Evolutionary conservation across 2,329 filamentous ascomycete genomes (phyloP), one percentile per base, ranked within the genome.

Genomic region (Exophiala sp.): DNA sequence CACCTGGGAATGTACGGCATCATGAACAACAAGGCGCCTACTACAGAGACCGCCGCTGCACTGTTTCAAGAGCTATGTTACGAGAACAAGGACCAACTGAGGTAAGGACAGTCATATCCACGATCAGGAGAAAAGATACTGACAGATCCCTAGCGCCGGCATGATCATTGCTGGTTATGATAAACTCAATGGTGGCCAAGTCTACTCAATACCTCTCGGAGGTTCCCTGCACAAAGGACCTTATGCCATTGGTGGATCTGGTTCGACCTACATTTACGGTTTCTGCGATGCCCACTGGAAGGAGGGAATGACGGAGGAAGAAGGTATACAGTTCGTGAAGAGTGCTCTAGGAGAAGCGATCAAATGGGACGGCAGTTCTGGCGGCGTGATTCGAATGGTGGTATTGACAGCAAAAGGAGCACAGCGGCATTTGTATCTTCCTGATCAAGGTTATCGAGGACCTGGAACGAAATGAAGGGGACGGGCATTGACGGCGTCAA

Each of bases 111-210:
- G 5, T 7, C n/a, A 24, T 12, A 9, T 18, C 21, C 16, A 20
- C 12, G 8, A 12, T 12, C 10, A n/a, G 38, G 32, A 32, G 9
- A 34, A n/a, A n/a, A 3, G 20, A 43, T 40, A 50, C 55, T 61
- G 42, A 58, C 51, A 36, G 29, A 14, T 45, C n/a, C 32, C 51
- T 63, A 96, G 92, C 65, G 94, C 94, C 46, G 94, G 94, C 47
- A 88, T 99, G 68, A 97, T 99, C 71, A 96, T 99, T 69, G 94
- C 92, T n/a, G 94, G 94, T 60, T 97, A 91, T 82, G 94, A 99
- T 71, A 86, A 89, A 69, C 85, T 90, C 69, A 90, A 96, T 72
- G 94, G 94, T 63, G 94, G 94, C 46, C 91, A 97, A 72, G 92
- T 99, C 61, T 99, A 96, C 78, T 94, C 89, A 66, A 96, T 99